These are phyloP conservation scores for Verticillium dahliae DNA, from an alignment of 2,329 filamentous ascomycete species.

Conservation along the genomic window DNA sequence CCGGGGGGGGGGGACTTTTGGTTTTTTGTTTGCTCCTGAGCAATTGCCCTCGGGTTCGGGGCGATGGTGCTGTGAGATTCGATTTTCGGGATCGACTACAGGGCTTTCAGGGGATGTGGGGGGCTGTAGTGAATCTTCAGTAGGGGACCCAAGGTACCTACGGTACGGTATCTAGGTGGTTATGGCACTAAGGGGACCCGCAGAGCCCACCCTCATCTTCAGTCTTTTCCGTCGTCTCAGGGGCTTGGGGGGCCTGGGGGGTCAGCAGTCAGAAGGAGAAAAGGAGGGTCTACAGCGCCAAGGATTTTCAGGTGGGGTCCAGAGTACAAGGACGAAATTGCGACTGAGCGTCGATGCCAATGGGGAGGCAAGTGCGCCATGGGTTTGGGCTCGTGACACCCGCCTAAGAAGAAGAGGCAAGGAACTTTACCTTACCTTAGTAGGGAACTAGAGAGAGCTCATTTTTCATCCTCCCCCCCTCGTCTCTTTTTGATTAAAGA, in stretches of 20 bases:
- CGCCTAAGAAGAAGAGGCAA: neutral
- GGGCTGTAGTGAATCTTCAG: neutral
- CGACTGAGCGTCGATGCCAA: neutral
- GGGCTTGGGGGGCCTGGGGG: neutral
- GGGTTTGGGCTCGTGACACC: neutral
- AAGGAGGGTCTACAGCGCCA: neutral
- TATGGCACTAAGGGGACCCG: neutral
- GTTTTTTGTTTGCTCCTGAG: too few species aligned
- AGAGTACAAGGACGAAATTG: neutral
- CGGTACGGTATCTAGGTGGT: neutral
- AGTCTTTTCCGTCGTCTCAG: neutral
- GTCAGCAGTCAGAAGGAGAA: neutral
- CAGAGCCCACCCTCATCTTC: neutral
- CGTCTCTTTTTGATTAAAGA: neutral
- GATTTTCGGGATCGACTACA: neutral
- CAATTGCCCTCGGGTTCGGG: too few species aligned
- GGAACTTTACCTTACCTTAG: too few species aligned
- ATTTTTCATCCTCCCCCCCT: neutral
- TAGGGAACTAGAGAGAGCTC: too few species aligned
- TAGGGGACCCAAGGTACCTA: neutral
- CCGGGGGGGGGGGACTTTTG: neutral
- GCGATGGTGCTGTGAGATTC: neutral
- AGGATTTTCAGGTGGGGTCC: neutral
- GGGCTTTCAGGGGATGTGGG: neutral
- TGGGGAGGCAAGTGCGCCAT: neutral